Percentiles rank a stretch among this genome's conserved stretches.
Evolutionary conservation across 208 protist species (phyloP).

Genomic region (Leishmania major): DNA sequence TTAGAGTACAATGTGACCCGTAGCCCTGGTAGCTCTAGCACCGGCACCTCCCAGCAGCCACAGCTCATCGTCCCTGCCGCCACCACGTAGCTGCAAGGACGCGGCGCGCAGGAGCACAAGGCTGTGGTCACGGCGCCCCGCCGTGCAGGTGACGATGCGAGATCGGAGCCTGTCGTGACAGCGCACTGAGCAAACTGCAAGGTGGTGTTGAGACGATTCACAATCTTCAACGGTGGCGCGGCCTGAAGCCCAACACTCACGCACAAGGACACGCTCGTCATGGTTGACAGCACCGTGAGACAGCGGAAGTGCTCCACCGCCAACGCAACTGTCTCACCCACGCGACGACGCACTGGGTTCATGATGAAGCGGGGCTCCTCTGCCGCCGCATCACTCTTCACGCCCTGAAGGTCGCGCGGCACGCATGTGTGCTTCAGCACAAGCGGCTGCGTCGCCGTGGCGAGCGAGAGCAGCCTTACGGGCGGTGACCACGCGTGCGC

Average conservation of each 20-base stretch:
- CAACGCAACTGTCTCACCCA: background rate
- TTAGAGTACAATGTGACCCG: constrained; percentile 30
- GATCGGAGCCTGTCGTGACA: background rate
- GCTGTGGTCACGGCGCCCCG: constrained; percentile 8
- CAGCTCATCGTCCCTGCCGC: constrained; percentile 17
- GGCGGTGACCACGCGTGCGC: constrained; percentile 48
- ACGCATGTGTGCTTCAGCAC: constrained; percentile 38
- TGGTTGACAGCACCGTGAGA: constrained; percentile 23
- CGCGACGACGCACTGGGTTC: background rate
- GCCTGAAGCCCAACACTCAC: constrained; percentile 14
- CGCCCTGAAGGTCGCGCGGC: too few relatives aligned
- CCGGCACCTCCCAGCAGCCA: constrained; percentile 37
- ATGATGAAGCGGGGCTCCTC: background rate
- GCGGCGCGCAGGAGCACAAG: constrained; percentile 8
- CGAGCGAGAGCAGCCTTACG: constrained; percentile 41
- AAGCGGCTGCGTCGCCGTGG: constrained; percentile 38
- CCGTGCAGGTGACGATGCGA: background rate
- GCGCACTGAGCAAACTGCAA: constrained; percentile 19
- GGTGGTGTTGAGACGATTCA: constrained; percentile 28
- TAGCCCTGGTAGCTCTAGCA: constrained; percentile 21
- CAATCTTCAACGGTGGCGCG: constrained; percentile 19
- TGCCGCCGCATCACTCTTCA: background rate
- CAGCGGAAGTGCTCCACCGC: constrained; percentile 11
- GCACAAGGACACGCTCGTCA: constrained; percentile 1
- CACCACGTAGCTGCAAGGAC: constrained; percentile 23